Percentiles rank a stretch among this genome's conserved stretches.
Conservation (phyloP, 2,329 filamentous ascomycete species). For the Claviceps pazoutovae region DNA sequence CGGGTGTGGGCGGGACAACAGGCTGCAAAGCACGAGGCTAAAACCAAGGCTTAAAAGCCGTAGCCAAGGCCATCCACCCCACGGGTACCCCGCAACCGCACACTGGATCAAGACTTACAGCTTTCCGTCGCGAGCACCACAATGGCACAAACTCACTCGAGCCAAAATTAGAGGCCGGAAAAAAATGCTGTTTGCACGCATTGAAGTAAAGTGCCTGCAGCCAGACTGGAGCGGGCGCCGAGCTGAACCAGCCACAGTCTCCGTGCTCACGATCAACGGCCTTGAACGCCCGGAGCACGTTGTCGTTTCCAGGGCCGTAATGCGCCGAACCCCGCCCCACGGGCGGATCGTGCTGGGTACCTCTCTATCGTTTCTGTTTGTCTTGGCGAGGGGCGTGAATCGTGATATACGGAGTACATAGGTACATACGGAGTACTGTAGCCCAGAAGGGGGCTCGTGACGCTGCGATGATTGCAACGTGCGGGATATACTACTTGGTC, state of each 20-base stretch:
- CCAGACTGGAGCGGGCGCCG: slow-evolving; percentile 2
- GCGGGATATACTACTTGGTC: background rate
- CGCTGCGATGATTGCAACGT: slow-evolving; percentile 1
- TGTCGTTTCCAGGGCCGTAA: slow-evolving; percentile 13
- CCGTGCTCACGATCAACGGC: background rate
- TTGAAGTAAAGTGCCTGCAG: background rate
- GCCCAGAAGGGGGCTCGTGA: background rate
- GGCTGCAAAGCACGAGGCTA: too few relatives aligned
- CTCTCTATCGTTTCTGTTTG: background rate
- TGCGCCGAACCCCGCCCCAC: slow-evolving; percentile 9
- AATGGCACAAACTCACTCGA: too few relatives aligned
- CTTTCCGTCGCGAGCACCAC: too few relatives aligned
- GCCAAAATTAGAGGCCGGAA: too few relatives aligned
- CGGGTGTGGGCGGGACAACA: too few relatives aligned
- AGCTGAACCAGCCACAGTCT: background rate
- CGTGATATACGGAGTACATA: background rate
- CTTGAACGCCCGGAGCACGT: slow-evolving; percentile 10
- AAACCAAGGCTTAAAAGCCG: too few relatives aligned
- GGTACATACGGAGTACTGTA: background rate
- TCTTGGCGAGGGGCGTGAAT: background rate
- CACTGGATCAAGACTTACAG: too few relatives aligned
- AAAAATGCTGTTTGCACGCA: too few relatives aligned
- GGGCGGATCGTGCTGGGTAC: background rate
- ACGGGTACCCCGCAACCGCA: too few relatives aligned
- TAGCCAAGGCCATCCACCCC: too few relatives aligned